These are phyloP conservation scores for Acacia pycnantha DNA, from an alignment of 331 rosid genomes.

Conservation along the genomic window DNA sequence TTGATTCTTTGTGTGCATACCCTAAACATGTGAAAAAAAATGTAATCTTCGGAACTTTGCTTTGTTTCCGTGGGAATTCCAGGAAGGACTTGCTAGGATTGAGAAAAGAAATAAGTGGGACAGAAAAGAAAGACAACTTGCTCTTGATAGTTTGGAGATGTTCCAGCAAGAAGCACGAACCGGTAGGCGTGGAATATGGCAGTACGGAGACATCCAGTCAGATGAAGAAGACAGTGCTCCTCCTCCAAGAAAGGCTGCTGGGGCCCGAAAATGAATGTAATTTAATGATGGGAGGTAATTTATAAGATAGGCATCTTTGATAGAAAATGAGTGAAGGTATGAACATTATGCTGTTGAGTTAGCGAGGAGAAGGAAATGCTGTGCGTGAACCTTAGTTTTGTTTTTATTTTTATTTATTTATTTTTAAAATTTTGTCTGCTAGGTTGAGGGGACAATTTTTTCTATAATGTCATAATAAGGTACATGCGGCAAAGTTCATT, in stretches of 20 bases:
- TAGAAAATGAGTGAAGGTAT: conserved; percentile 40
- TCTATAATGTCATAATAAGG: conserved; percentile 52
- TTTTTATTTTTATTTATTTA: background rate
- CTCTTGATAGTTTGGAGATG: conserved; percentile 73
- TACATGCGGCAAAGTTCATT: conserved; percentile 39
- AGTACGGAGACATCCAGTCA: conserved; percentile 84
- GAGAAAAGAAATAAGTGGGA: conserved; percentile 87
- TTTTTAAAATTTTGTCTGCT: conserved; percentile 39
- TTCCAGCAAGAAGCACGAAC: conserved; percentile 81
- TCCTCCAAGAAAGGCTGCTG: conserved; percentile 66
- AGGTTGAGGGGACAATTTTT: conserved; percentile 48
- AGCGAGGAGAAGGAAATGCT: conserved; percentile 42
- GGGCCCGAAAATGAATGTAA: conserved; percentile 62
- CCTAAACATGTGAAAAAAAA: background rate
- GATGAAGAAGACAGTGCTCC: conserved; percentile 82
- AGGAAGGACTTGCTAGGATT: conserved; percentile 89
- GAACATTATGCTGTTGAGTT: conserved; percentile 34
- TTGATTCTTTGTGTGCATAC: background rate
- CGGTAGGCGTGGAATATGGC: conserved; percentile 83
- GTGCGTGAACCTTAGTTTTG: conserved; percentile 51
- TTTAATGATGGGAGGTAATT: conserved; percentile 21
- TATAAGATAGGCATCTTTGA: conserved; percentile 34
- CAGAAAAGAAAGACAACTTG: conserved; percentile 59
- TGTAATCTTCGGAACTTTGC: background rate
- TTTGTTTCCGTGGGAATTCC: conserved; percentile 34